A percentile compares a stretch with the other conserved stretches of the same genome.
Conservation (phyloP, 75 land plant species). For the Ceratopteris richardii region DNA sequence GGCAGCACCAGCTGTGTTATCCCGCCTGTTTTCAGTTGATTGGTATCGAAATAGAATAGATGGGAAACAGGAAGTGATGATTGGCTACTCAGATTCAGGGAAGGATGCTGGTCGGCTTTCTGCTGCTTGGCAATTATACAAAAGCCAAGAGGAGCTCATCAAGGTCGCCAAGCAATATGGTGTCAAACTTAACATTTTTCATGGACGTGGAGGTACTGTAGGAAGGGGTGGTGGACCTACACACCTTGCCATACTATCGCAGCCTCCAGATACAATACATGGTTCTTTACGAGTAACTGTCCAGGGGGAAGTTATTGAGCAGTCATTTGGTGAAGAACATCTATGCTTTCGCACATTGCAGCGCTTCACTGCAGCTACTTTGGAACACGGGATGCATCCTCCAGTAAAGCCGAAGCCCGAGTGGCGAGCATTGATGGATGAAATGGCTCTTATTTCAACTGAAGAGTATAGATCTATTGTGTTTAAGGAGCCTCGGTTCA, state of each 20-base stretch:
- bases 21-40: slow-evolving; percentile 75
- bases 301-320: slow-evolving; percentile 94
- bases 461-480: slow-evolving; percentile 23
- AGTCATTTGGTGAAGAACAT: slow-evolving; percentile 56
- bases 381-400: slow-evolving; percentile 31
- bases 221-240: slow-evolving; percentile 97
- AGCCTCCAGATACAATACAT: slow-evolving; percentile 85
- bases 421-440: slow-evolving; percentile 27
- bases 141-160: slow-evolving; percentile 77
- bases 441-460: slow-evolving; percentile 28
- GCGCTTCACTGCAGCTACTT: slow-evolving; percentile 19
- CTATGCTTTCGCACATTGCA: slow-evolving; percentile 12
- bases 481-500: slow-evolving; percentile 19
- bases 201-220: slow-evolving; percentile 94
- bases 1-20: slow-evolving; percentile 72
- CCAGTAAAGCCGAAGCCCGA: slow-evolving; percentile 21
- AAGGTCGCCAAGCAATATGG: slow-evolving; percentile 82
- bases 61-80: slow-evolving; percentile 96
- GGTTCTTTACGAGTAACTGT: slow-evolving; percentile 91
- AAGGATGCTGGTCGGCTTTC: slow-evolving; percentile 92
- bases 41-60: slow-evolving; percentile 79
- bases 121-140: slow-evolving; percentile 88
- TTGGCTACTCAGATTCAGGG: slow-evolving; percentile 94
- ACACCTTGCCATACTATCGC: slow-evolving; percentile 92
- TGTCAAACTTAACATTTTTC: slow-evolving; percentile 83